phyloP scores from a whole-genome alignment of 2,329 filamentous ascomycete genomes.

The Xylaria sp. region DNA sequence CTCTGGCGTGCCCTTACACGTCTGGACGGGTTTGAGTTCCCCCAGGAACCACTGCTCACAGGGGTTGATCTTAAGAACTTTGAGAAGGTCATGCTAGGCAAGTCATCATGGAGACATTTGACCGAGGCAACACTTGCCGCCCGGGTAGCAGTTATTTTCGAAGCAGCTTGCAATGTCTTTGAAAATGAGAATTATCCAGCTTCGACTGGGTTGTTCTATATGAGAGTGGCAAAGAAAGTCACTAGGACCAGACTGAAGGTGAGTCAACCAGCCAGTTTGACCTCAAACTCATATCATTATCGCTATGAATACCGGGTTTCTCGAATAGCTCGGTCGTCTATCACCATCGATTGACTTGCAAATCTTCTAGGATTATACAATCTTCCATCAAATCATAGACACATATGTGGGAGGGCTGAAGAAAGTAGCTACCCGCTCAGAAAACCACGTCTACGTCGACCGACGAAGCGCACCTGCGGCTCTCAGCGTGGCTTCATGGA shows the following conservation, averaged over 20 bases:
- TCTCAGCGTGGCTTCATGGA: conserved; percentile 16
- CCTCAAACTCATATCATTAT: not conserved
- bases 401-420: conserved; percentile 17
- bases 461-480: conserved; percentile 7
- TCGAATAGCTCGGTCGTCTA: too few relatives aligned
- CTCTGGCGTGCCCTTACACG: conserved; percentile 17
- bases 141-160: conserved; percentile 13
- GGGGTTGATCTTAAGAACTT: not conserved
- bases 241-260: conserved; percentile 13
- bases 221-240: conserved; percentile 14
- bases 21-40: conserved; percentile 23
- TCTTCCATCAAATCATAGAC: conserved; percentile 10
- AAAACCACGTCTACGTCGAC: conserved; percentile 5
- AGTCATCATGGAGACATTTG: conserved; percentile 9
- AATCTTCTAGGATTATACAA: not conserved
- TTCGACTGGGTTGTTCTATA: conserved; percentile 5
- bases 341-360: not conserved
- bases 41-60: not conserved
- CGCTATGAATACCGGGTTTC: too few relatives aligned
- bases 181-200: not conserved
- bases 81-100: conserved; percentile 8
- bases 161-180: conserved; percentile 8
- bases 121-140: conserved; percentile 3
- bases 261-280: not conserved
- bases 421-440: conserved; percentile 2